phyloP scores from a whole-genome alignment of 1,284 basidiomycete species.

The Leccinum colubrinum region DNA sequence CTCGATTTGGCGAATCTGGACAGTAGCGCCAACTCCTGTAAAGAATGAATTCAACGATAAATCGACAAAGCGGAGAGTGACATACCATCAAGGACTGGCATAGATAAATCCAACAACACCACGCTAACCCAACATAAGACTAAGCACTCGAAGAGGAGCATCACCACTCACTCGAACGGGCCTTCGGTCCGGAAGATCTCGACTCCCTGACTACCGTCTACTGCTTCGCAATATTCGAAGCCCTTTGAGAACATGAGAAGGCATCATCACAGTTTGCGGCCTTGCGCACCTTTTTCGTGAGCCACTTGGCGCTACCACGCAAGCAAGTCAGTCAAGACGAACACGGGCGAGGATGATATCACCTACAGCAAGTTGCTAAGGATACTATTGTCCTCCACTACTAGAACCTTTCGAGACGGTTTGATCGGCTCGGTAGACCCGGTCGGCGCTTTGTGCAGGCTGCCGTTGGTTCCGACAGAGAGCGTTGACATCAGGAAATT shows the following conservation, averaged over 20 bases:
- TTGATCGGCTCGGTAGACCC: conserved; percentile 41
- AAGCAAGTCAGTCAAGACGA: conserved; percentile 18
- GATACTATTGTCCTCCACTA: conserved; percentile 84
- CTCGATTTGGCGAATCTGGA: conserved; percentile 82
- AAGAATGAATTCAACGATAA: neutral
- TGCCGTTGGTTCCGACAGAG: conserved; percentile 56
- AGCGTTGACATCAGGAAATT: conserved; percentile 40
- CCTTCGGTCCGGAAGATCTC: conserved; percentile 67
- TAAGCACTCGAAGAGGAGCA: conserved; percentile 5
- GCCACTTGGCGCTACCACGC: conserved; percentile 69
- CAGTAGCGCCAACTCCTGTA: conserved; percentile 78
- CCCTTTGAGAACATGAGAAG: conserved; percentile 44
- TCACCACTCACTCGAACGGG: conserved; percentile 68
- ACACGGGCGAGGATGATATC: conserved; percentile 3
- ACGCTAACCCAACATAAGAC: conserved; percentile 47
- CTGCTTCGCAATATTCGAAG: conserved; percentile 76
- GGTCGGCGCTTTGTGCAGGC: conserved; percentile 59
- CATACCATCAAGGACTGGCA: conserved; percentile 87
- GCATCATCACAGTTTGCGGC: neutral
- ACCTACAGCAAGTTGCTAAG: conserved; percentile 69
- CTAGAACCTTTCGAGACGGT: conserved; percentile 58
- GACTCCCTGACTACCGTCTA: conserved; percentile 84
- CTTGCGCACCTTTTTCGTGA: conserved; percentile 60
- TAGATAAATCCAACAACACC: conserved; percentile 87
- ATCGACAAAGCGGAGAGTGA: neutral